A percentile compares a stretch with the other conserved stretches of the same genome.
Conservation (phyloP, 2,329 filamentous ascomycete species). For the Myriosclerotinia duriaeana region DNA sequence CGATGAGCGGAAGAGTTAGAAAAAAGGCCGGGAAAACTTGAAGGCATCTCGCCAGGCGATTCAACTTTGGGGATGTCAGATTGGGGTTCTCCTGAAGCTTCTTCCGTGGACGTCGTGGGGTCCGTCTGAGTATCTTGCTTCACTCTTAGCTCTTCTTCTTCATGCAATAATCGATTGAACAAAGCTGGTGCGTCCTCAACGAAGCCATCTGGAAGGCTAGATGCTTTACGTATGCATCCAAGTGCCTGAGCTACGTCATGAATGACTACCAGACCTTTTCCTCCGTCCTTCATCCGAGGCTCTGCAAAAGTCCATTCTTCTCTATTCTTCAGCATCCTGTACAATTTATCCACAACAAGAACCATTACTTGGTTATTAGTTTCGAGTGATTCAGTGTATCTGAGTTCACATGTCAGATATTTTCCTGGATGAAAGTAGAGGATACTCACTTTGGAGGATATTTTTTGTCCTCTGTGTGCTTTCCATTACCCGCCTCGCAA, state of each 20-base stretch:
- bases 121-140: not conserved
- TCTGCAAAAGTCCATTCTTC: constrained; percentile 18
- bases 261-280: constrained; percentile 15
- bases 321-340: constrained; percentile 1
- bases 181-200: constrained; percentile 8
- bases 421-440: not conserved
- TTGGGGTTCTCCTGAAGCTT: not conserved
- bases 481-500: constrained; percentile 14
- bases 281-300: constrained; percentile 14
- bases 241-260: constrained; percentile 17
- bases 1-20: not conserved
- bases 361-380: constrained; percentile 7
- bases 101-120: not conserved
- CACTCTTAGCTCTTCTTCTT: not conserved
- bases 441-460: constrained; percentile 12
- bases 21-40: not conserved
- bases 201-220: constrained; percentile 6
- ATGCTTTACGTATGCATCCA: constrained; percentile 15
- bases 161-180: not conserved
- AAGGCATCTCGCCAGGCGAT: not conserved
- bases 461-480: constrained; percentile 14
- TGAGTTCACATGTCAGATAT: constrained; percentile 1
- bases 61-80: not conserved
- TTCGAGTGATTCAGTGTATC: constrained; percentile 13
- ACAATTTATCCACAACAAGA: constrained; percentile 15